Percentiles rank a stretch among this genome's conserved stretches.
Conservation (phyloP, 2,329 filamentous ascomycete genomes). For the Immersiporthe knoxdaviesiana region DNA sequence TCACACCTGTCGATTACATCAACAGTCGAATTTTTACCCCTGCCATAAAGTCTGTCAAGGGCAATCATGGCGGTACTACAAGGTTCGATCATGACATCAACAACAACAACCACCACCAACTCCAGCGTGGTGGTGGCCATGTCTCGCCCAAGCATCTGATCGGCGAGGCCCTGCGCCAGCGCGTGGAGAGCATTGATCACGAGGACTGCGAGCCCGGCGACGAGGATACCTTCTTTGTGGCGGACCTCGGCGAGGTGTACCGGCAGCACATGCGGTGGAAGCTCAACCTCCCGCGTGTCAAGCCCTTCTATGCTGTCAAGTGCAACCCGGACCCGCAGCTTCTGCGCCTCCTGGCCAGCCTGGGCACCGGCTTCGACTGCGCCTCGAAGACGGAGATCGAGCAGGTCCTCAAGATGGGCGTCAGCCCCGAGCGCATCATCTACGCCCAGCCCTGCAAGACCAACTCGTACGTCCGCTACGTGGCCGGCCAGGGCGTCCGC, state of each 20-base stretch:
- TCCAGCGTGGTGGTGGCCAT: constrained; percentile 46
- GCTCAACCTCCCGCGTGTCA: constrained; percentile 86
- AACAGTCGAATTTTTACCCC: constrained; percentile 52
- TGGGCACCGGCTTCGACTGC: constrained; percentile 97
- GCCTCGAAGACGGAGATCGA: constrained; percentile 98
- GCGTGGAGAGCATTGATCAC: constrained; percentile 81
- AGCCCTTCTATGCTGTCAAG: constrained; percentile 98
- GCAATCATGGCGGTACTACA: constrained; percentile 35
- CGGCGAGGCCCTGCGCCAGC: constrained; percentile 82
- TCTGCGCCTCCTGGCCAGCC: constrained; percentile 80
- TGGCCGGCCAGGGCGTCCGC: constrained; percentile 80
- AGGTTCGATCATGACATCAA: constrained; percentile 41
- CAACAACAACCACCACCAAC: constrained; percentile 3
- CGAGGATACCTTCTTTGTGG: constrained; percentile 98
- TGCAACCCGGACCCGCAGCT: constrained; percentile 95
- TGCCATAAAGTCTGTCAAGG: constrained; percentile 37
- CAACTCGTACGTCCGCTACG: constrained; percentile 94
- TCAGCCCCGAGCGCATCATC: constrained; percentile 90
- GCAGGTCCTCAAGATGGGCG: constrained; percentile 79
- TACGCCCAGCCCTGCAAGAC: constrained; percentile 99
- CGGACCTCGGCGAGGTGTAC: constrained; percentile 97
- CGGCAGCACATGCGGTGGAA: constrained; percentile 99
- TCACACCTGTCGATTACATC: constrained; percentile 54
- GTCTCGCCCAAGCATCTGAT: constrained; percentile 76
- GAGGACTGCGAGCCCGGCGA: constrained; percentile 89